Base-by-base conservation (phyloP, 768 basidiomycete genomes). In the Tremella mesenterica region DNA sequence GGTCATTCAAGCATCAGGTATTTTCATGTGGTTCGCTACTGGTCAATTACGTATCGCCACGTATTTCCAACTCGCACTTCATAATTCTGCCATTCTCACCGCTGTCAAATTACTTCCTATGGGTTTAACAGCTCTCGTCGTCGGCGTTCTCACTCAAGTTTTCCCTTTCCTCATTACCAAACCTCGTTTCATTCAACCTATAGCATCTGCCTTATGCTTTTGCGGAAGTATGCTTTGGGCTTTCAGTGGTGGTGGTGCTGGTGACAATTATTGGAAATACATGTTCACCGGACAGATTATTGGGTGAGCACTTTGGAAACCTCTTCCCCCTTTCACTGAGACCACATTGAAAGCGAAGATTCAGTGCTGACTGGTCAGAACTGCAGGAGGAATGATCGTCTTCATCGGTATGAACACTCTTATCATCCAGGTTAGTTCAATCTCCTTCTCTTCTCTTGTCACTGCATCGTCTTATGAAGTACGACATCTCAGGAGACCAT, bases 21-120 rank as follows among this genome's bases (percentile, higher is more conserved):
- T 64, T 33, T 71, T 68, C 61, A 58, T 64, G 59, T 68, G 69
- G 69, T 59, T 70, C 53, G 68, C 68, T 8, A 58, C 55, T 43
- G 58, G 55, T 29, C 68, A 70, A 52, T 63, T 70, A 18, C 58
- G 68, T 39, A 53, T 67, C 39, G 68, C 68, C 31, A 70, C 68
- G 21, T 70, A 61, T 48, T 70, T 65, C 60, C 68, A 70, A 44
- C 52, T 50, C 27, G 65, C 59, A 14, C 47, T 63, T 5, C 48
- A 50, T 18, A 48, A 70, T 44, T 64, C 65, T 3, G 54, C 68
- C 23, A 70, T 70, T 44, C 58, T 67, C 36, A 51, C 68, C 27
- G 68, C 68, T 9, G 68, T 61, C 51, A 64, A 63, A 29, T 56
- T 70, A 2, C 50, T 70, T 1, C 68, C 68, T 5, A 70, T 70